A percentile compares a stretch with the other conserved stretches of the same genome.
These are phyloP conservation scores for Diaporthe ilicicola DNA, from an alignment of 2,329 filamentous ascomycete species.

Conservation along the genomic window DNA sequence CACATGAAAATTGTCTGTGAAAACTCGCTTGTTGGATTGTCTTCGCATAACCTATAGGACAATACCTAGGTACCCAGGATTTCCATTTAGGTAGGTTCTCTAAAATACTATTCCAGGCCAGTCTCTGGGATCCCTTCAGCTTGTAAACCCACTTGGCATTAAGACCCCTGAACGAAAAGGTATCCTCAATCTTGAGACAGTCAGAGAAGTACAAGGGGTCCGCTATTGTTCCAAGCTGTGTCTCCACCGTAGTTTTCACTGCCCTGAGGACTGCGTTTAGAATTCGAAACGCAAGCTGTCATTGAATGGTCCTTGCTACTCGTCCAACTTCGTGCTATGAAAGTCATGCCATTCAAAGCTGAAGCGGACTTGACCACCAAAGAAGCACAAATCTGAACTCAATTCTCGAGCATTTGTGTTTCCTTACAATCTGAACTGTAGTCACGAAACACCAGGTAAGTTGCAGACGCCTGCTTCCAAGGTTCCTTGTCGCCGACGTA, in stretches of 20 bases:
- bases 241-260: not conserved
- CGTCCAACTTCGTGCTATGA: not conserved
- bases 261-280: not conserved
- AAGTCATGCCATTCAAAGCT: not conserved
- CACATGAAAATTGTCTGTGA: too few species aligned
- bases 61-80: too few species aligned
- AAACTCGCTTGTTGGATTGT: too few species aligned
- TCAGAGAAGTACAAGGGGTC: not conserved
- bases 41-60: too few species aligned
- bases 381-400: not conserved
- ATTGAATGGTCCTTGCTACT: not conserved
- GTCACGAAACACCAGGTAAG: too few species aligned
- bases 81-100: too few species aligned
- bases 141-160: not conserved
- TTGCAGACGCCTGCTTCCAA: not conserved
- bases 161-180: not conserved
- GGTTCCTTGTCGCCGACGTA: too few species aligned
- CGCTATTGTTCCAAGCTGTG: not conserved
- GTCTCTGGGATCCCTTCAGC: too few species aligned
- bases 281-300: not conserved
- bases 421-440: too few species aligned
- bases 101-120: too few species aligned
- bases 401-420: not conserved
- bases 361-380: not conserved
- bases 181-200: slow-evolving; percentile 14